phyloP scores from a whole-genome alignment of 352 stramenopile genomes.

The Thalassiosira hispida region DNA sequence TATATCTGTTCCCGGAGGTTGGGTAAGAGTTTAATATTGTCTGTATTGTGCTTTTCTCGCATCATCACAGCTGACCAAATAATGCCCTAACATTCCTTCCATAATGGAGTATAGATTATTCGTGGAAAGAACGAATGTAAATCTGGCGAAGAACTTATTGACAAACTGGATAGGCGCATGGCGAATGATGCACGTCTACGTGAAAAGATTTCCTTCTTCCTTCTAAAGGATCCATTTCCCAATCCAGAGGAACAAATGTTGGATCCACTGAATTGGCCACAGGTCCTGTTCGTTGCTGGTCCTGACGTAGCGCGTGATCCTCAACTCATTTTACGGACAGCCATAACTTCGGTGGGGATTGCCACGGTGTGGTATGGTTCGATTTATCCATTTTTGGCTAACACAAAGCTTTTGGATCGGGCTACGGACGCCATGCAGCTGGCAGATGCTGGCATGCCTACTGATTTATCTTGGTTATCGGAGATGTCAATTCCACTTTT shows the following conservation, averaged over 20 bases:
- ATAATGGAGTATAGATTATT: slow-evolving; percentile 37
- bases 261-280: slow-evolving; percentile 48
- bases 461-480: slow-evolving; percentile 75
- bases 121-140: slow-evolving; percentile 56
- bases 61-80: background rate
- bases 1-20: slow-evolving; percentile 69
- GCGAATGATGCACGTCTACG: slow-evolving; percentile 43
- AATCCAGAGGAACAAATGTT: slow-evolving; percentile 49
- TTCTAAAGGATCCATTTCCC: slow-evolving; percentile 68
- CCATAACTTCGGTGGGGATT: slow-evolving; percentile 64
- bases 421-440: slow-evolving; percentile 71
- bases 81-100: background rate
- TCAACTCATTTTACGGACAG: slow-evolving; percentile 44
- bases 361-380: slow-evolving; percentile 77
- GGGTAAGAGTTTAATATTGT: slow-evolving; percentile 44
- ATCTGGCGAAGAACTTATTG: slow-evolving; percentile 68
- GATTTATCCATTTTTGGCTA: slow-evolving; percentile 79
- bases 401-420: slow-evolving; percentile 62
- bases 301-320: slow-evolving; percentile 68
- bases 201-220: slow-evolving; percentile 66
- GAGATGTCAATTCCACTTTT: slow-evolving; percentile 79
- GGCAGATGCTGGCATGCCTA: slow-evolving; percentile 69
- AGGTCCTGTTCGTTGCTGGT: slow-evolving; percentile 71
- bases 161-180: slow-evolving; percentile 68
- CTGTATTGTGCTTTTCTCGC: background rate